Percentiles rank a stretch among this genome's conserved stretches.
Conservation (phyloP, 2,329 filamentous ascomycete genomes). For the Alternaria novae-zelandiae region DNA sequence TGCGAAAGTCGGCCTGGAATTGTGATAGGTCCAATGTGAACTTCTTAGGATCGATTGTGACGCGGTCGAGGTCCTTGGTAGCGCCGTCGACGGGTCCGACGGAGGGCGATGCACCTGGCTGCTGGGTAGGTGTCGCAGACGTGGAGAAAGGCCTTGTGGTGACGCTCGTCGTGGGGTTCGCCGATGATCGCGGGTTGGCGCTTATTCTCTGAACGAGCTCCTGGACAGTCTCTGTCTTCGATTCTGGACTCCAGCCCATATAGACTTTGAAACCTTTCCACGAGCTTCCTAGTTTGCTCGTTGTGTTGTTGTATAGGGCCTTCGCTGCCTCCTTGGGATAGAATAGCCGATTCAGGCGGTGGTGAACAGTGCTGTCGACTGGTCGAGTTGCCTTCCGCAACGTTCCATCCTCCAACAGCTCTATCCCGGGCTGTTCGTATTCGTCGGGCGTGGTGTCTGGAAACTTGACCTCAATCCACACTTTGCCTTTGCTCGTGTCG, state of each 20-base stretch:
- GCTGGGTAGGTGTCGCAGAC: conserved; percentile 20
- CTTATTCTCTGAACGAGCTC: conserved; percentile 16
- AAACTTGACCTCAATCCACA: conserved; percentile 58
- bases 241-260: conserved; percentile 32
- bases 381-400: conserved; percentile 39
- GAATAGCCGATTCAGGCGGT: conserved; percentile 38
- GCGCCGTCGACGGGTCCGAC: conserved; percentile 14
- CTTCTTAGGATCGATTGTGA: conserved; percentile 34
- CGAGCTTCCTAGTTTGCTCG: conserved; percentile 19
- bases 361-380: conserved; percentile 45
- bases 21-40: conserved; percentile 35
- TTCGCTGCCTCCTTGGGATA: conserved; percentile 27
- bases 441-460: conserved; percentile 57
- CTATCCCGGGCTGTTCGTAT: conserved; percentile 54
- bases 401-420: conserved; percentile 49
- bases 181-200: conserved; percentile 8
- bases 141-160: conserved; percentile 13
- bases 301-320: conserved; percentile 33
- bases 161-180: conserved; percentile 8
- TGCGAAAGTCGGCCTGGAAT: conserved; percentile 33
- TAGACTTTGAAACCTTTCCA: conserved; percentile 35
- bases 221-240: conserved; percentile 18
- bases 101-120: conserved; percentile 14
- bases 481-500: conserved; percentile 49
- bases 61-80: conserved; percentile 25